These are phyloP conservation scores for Calocera viscosa DNA, from an alignment of 768 basidiomycete species.

Conservation along the genomic window DNA sequence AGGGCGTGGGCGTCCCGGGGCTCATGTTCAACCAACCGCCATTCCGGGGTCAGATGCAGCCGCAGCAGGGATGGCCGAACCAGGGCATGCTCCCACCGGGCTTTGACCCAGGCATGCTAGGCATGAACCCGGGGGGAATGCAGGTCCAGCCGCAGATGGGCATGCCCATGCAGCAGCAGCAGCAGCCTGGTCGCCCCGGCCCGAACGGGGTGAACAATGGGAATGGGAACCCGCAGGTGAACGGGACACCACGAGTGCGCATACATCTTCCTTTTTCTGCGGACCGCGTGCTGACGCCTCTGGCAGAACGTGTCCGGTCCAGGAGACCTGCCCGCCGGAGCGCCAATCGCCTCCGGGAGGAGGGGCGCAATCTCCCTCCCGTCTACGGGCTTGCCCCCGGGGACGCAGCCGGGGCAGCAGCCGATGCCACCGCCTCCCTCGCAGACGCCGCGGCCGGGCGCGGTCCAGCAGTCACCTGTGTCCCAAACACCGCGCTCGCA, in stretches of 20 bases:
- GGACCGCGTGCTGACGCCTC: neutral
- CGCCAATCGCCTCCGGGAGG: neutral
- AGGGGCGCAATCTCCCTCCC: neutral
- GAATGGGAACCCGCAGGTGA: neutral
- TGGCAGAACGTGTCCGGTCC: neutral
- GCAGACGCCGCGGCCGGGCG: neutral
- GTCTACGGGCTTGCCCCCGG: neutral
- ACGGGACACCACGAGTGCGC: neutral
- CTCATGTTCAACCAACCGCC: too few relatives aligned
- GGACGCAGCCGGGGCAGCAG: slow-evolving; percentile 6
- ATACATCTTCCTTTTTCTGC: neutral
- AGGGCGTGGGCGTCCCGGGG: neutral
- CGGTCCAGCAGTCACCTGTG: neutral
- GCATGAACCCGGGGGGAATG: neutral
- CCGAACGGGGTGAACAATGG: neutral
- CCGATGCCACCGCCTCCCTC: neutral
- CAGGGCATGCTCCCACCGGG: neutral
- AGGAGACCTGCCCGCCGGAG: neutral
- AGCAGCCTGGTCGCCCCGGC: neutral
- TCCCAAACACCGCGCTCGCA: neutral
- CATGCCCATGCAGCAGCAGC: neutral
- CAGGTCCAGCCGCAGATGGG: neutral
- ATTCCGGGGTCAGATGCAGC: neutral
- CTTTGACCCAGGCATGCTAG: neutral
- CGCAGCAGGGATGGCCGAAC: neutral